These are phyloP conservation scores for Vitis riparia DNA, from an alignment of 164 flowering plant species.

Conservation along the genomic window DNA sequence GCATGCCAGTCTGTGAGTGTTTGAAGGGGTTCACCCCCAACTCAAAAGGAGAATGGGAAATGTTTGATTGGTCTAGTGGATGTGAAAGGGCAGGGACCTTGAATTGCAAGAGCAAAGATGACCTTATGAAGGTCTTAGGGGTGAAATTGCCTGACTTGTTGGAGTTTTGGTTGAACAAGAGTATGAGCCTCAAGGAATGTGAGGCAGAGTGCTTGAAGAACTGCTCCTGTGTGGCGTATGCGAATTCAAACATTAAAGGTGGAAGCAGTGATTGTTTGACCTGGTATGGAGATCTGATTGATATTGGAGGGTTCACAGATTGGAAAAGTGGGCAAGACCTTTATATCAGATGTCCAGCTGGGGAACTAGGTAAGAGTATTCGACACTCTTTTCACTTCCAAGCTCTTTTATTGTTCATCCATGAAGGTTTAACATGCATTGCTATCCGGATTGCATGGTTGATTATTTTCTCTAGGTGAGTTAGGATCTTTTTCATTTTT, in stretches of 20 bases:
- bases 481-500: no score
- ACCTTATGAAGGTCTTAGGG: conserved; percentile 18
- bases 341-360: conserved; percentile 25
- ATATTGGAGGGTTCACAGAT: conserved; percentile 22
- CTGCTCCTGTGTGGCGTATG: conserved; percentile 28
- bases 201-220: conserved; percentile 26
- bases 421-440: not conserved
- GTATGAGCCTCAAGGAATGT: conserved; percentile 33
- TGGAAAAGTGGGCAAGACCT: conserved; percentile 26
- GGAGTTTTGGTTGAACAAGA: conserved; percentile 15
- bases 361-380: conserved; percentile 26
- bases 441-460: no score
- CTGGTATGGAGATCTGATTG: conserved; percentile 41
- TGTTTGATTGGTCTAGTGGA: conserved; percentile 15
- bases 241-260: conserved; percentile 18
- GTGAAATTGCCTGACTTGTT: conserved; percentile 39
- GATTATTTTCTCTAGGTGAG: no score
- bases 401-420: no score
- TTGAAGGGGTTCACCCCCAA: conserved; percentile 30
- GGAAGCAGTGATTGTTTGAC: conserved; percentile 37
- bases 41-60: conserved; percentile 11
- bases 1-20: conserved; percentile 23
- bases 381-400: no score
- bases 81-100: conserved; percentile 21
- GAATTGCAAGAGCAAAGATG: conserved; percentile 24